These are phyloP conservation scores for Penicillium flavigenum DNA, from an alignment of 495 filamentous ascomycete genomes.

Conservation along the genomic window DNA sequence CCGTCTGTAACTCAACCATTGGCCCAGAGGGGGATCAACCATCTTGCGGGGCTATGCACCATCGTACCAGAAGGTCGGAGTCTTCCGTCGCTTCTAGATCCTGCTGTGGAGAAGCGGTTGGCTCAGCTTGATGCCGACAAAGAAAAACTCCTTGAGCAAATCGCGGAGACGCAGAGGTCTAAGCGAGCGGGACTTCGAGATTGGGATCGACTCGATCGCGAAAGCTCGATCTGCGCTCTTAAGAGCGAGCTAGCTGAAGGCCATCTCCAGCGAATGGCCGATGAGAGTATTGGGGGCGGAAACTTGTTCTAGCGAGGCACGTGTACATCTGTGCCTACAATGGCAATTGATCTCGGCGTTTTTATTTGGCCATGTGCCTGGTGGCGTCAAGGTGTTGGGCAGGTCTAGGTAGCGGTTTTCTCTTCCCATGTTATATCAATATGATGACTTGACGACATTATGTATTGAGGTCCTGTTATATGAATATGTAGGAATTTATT, in stretches of 20 bases:
- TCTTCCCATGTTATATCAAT: not conserved
- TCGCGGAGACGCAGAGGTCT: slow-evolving; percentile 54
- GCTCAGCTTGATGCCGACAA: slow-evolving; percentile 55
- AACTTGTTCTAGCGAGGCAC: slow-evolving; percentile 38
- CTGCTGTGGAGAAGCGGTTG: slow-evolving; percentile 46
- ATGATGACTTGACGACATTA: slow-evolving; percentile 5
- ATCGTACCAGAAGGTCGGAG: slow-evolving; percentile 53
- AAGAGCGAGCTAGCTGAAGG: slow-evolving; percentile 62
- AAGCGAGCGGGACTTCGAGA: slow-evolving; percentile 54
- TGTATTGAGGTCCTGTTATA: not conserved
- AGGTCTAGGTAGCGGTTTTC: not conserved
- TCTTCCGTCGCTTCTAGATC: slow-evolving; percentile 40
- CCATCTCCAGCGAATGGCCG: slow-evolving; percentile 56
- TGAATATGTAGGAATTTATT: not conserved
- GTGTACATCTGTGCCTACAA: not conserved
- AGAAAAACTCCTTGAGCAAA: slow-evolving; percentile 52
- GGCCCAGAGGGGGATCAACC: slow-evolving; percentile 50
- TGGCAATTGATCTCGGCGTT: not conserved
- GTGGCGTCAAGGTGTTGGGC: not conserved
- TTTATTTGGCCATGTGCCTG: not conserved
- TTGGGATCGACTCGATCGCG: slow-evolving; percentile 60
- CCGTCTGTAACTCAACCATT: slow-evolving; percentile 50
- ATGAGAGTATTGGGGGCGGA: slow-evolving; percentile 49
- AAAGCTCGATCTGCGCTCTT: slow-evolving; percentile 57
- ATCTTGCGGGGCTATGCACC: slow-evolving; percentile 51